phyloP scores from a whole-genome alignment of 2,329 filamentous ascomycete species.

The Drechslera avenae region DNA sequence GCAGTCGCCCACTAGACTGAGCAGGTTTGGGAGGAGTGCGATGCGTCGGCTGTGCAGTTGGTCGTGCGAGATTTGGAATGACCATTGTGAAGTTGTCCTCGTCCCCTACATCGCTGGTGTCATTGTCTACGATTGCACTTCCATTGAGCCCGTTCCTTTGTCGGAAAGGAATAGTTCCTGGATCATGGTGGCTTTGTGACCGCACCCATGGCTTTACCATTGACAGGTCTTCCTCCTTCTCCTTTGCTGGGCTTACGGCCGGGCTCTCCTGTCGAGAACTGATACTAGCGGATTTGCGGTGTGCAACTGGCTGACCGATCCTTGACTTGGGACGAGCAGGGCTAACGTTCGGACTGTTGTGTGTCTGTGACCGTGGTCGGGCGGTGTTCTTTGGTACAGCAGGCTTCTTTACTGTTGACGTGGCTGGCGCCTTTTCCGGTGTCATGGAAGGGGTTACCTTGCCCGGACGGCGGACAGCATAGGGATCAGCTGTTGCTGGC shows the following conservation, averaged over 20 bases:
- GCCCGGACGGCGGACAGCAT: constrained; percentile 47
- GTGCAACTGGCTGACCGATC: constrained; percentile 32
- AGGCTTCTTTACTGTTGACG: constrained; percentile 47
- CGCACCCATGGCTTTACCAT: constrained; percentile 54
- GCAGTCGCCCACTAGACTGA: constrained; percentile 31
- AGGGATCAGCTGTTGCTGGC: constrained; percentile 62
- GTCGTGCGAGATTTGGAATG: constrained; percentile 49
- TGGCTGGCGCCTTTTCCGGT: constrained; percentile 52
- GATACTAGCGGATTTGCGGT: constrained; percentile 39
- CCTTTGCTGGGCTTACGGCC: constrained; percentile 43
- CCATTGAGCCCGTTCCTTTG: constrained; percentile 49
- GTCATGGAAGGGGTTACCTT: constrained; percentile 56
- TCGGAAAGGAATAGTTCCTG: constrained; percentile 39
- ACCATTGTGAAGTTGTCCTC: constrained; percentile 60
- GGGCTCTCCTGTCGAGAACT: constrained; percentile 41
- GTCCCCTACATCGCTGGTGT: constrained; percentile 44
- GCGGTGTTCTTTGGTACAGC: constrained; percentile 36
- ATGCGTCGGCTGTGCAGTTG: constrained; percentile 34
- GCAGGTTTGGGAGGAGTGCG: constrained; percentile 42
- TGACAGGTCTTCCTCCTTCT: constrained; percentile 55
- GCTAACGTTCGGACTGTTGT: constrained; percentile 44
- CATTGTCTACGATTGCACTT: constrained; percentile 49
- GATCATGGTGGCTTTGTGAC: constrained; percentile 39
- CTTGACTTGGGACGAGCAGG: constrained; percentile 47
- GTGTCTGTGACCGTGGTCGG: constrained; percentile 42